Base-by-base conservation (phyloP, 2,329 filamentous ascomycete genomes). In the Sporothrix euskadiensis region DNA sequence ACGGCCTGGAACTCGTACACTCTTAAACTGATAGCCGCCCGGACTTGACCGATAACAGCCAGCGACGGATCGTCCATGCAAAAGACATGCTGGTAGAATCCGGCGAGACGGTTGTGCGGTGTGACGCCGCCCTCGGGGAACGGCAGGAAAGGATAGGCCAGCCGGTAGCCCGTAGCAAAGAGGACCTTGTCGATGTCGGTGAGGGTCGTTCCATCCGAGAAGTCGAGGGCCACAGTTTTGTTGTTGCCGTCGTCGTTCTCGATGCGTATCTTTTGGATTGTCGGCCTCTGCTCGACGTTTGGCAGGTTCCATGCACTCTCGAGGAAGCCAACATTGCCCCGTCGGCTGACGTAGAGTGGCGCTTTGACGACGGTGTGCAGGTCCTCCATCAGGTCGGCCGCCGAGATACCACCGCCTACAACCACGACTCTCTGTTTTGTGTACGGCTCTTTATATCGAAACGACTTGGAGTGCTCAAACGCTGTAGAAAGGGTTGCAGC, bases 161-260 rank as follows among this genome's bases (percentile, higher is more conserved):
- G 91, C 39, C 83, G 85, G 78, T 90, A 91, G 0, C 90, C 90
- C 0, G 90, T 92, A n/a, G 88, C 89, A 74, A 92, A 90, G 75
- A 92, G 87, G 75, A 92, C 84, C 76, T 87, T 79, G 78, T 92
- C 89, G n/a, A 92, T 86, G 22, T 85, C 81, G 0, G 82, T 75
- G 9, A 89, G 82, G 0, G 79, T 82, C 0, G 82, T 84, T 1
- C 88, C 88, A 75, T 91, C 87, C 44, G 84, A 81, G 69, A 92
- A 88, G 74, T 88, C 82, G 0, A 90, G 85, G 81, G 56, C 78
- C 77, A 14, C 77, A 39, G 30, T 39, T 8, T 16, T 4, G 8
- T 10, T 14, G 39, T 6, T 35, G 2, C 3, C 74, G 49, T 81
- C 78, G 2, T 12, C 74, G 49, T 81, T 78, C 12, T 80, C 88